Base-by-base conservation (phyloP, 2,329 filamentous ascomycete genomes). In the Aspergillus fischeri region DNA sequence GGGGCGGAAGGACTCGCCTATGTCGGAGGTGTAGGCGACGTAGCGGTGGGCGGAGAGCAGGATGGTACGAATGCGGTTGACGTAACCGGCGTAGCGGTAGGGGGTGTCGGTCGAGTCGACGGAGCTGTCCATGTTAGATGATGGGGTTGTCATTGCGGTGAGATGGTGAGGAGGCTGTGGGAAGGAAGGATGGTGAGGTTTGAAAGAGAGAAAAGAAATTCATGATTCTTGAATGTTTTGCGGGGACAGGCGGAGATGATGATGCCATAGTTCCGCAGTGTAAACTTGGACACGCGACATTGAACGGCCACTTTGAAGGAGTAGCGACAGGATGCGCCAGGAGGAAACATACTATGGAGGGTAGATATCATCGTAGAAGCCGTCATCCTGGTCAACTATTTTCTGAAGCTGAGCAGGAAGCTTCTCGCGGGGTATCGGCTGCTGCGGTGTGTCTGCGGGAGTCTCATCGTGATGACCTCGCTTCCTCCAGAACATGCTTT, bases 11-110 rank as follows among this genome's bases (percentile, higher is more conserved):
- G 90, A 95, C 75, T 99, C 94, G 72, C 94, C 94, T 62, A 99
- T 93, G 69, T 97, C 93, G 21, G 88, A 92, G 0, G 94, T 97
- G 74, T 99, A 99, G 56, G 94, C 94, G 51, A 99, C 92, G 70
- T 99, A 99, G 68, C 94, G 88, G 70, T 97, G 94, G 3, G 92
- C 92, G 17, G 90, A 91, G 65, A 92, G 80, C 68, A 99, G 86
- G 64, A 97, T 90, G 7, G 92, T 96, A 60, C 91, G 87, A 61
- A 94, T 78, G 51, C 94, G 87, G 59, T 87, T 86, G 50, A 91
- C 91, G 77, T 99, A 99, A 65, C 90, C 94, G 56, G 92, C 93
- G 77, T 97, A 99, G 69, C 94, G 89, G 68, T 96, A 79, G 65
- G 86, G 88, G 65, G 86, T 89, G 54, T 97, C 91, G 58, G 91